These are phyloP conservation scores for Leptodontidium sp. DNA, from an alignment of 2,329 filamentous ascomycete genomes.

Conservation along the genomic window DNA sequence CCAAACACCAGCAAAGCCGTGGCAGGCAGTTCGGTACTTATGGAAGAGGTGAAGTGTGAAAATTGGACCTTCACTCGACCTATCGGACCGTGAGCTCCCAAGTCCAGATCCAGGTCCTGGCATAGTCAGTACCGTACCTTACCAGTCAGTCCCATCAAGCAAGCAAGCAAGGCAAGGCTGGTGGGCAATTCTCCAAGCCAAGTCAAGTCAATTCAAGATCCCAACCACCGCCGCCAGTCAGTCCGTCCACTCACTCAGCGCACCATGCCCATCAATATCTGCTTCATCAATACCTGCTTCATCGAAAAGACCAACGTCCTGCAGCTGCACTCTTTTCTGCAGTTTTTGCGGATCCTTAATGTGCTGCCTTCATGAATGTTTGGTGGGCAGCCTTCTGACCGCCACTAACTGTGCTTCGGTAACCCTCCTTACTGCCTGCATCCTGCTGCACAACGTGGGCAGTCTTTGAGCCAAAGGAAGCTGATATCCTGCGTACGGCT, in stretches of 20 bases:
- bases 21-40: constrained; percentile 29
- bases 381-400: constrained; percentile 24
- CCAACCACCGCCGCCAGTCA: no score
- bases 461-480: constrained; percentile 4
- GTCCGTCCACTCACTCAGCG: no score
- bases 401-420: constrained; percentile 23
- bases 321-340: constrained; percentile 15
- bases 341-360: constrained; percentile 25
- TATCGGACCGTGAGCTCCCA: constrained; percentile 27
- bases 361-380: constrained; percentile 16
- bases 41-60: constrained; percentile 18
- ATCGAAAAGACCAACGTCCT: constrained; percentile 2
- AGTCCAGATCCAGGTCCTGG: constrained; percentile 16
- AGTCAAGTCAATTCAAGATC: background rate
- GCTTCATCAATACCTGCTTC: background rate
- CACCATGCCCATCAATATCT: no score
- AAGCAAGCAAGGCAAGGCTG: background rate
- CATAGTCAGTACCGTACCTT: background rate
- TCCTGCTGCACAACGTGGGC: constrained; percentile 16
- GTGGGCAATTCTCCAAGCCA: constrained; percentile 8
- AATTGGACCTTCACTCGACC: constrained; percentile 27
- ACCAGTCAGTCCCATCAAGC: no score
- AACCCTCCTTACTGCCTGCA: constrained; percentile 14
- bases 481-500: background rate
- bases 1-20: constrained; percentile 15